Evolutionary conservation across 306 rosid species (phyloP), one percentile per base, ranked within the genome.

Genomic region (Gastrolobium villosum): DNA sequence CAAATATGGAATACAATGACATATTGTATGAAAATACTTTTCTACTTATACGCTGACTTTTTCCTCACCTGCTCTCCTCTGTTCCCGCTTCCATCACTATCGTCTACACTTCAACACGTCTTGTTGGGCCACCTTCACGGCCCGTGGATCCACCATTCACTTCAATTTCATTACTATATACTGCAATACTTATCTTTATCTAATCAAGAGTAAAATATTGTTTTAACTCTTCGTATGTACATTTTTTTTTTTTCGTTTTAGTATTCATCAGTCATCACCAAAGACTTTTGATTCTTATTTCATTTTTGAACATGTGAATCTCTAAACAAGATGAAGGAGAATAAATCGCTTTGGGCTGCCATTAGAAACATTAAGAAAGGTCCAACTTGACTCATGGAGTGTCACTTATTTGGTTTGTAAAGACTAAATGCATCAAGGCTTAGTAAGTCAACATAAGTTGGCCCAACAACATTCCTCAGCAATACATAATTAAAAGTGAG

Each of bases 111-210:
- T 31, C 15, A 43, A 8, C 78, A 44, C 66, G 67, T 48, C 15
- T 56, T 7, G 30, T 56, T 72, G 70, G 59, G 79, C 70, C 70
- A 74, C 44, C 32, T 55, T 72, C 30, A 39, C 5, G 43, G 26
- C 13, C 50, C 37, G 0, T 20, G 7, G 65, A 72, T 40, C 77
- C 77, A 72, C 53, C 53, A 30, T 26, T 73, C 78, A 56, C 54
- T 73, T 73, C 55, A 37, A 10, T 39, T 53, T 37, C 40, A 71
- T 20, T 62, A 37, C 69, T 5, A n/a, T 61, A 13, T 37, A 20
- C 26, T 63, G 1, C n/a, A 65, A 0, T 20, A 14, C 65, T 30
- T 30, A 5, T 6, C 13, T 11, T 30, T 30, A 5, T 6, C 13
- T 11, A 31, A 46, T 31, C 26, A 11, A 31, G 2, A 46, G 1